Evolutionary conservation across 495 filamentous ascomycete species (phyloP), one percentile per base, ranked within the genome.

Genomic region (Lasiosphaeriaceae sp.): DNA sequence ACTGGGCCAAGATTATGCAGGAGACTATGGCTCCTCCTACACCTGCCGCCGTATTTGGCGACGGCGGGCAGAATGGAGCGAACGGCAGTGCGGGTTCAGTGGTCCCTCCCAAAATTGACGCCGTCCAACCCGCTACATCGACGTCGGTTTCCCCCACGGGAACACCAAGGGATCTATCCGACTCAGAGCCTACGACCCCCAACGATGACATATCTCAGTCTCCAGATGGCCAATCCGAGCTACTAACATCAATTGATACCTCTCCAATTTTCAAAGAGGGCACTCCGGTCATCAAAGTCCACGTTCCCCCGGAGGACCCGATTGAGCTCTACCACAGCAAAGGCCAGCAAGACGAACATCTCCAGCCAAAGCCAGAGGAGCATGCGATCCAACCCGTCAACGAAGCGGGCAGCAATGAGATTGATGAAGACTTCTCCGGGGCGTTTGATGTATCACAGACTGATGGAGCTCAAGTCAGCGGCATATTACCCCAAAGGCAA

Each of bases 241-340:
- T 49, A n/a, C 9, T 47, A 19, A 58, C 55, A 16, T 37, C 55
- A 41, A 17, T 58, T 39, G 29, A 58, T 20, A 47, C 49, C 14
- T 52, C 55, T 17, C 19, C 29, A 6, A 17, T 43, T 31, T 26
- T 29, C 4, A 43, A 43, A 12, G 44, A 54, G 1, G 50, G 47
- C 17, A 54, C 50, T 26, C 58, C 65, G 20, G 24, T 55, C 4
- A 68, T 68, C 50, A 60, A 58, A 24, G 55, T 68, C 26, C 63
- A 63, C 21, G 46, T 52, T 8, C 55, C 60, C 3, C 20, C 47
- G 2, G 60, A 68, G 20, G 63, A 57, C 11, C 17, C 45, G 24
- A 14, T 17, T 12, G 43, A 54, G 48, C 35, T 22, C 4, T 31
- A 31, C 12, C 35, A 24, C 26, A 35, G 44, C 24, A 44, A 37